Evolutionary conservation across 352 stramenopile genomes (phyloP).

Genomic region (Pythium angustatum): DNA sequence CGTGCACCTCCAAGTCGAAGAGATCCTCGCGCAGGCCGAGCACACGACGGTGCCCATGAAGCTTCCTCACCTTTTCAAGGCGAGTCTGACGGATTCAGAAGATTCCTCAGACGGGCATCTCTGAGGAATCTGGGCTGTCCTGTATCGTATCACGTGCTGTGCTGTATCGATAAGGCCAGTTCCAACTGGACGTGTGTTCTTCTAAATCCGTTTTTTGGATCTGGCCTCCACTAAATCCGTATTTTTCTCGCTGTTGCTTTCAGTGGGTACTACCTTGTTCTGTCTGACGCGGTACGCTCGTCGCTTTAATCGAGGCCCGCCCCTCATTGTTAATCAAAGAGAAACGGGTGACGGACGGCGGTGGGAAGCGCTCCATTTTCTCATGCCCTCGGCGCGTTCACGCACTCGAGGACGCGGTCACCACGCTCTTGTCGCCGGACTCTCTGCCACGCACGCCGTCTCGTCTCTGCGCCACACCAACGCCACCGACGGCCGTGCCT

Average conservation of each 20-base stretch:
- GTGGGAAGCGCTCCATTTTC: background rate
- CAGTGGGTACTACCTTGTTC: background rate
- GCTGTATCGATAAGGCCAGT: too few relatives aligned
- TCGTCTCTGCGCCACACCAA: background rate
- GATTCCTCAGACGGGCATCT: constrained; percentile 1
- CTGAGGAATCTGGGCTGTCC: constrained; percentile 12
- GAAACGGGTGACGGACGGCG: constrained; percentile 11
- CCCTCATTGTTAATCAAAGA: constrained; percentile 17
- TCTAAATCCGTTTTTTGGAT: constrained; percentile 1
- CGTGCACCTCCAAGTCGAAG: constrained; percentile 2
- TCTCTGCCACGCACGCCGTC: background rate
- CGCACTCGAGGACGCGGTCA: background rate
- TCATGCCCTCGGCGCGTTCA: background rate
- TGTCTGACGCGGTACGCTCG: constrained; percentile 4
- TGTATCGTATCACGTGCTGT: too few relatives aligned
- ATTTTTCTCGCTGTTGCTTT: background rate
- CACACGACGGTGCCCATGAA: background rate
- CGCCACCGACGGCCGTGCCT: background rate
- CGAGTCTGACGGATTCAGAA: constrained; percentile 23
- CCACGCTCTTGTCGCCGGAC: background rate
- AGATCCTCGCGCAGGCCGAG: constrained; percentile 5
- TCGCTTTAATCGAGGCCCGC: constrained; percentile 12
- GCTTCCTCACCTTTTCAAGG: background rate
- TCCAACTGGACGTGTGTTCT: too few relatives aligned
- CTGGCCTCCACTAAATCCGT: constrained; percentile 9